Percentiles rank a stretch among this genome's conserved stretches.
Conservation (phyloP, 108 stramenopile species). For the Seminavis robusta region DNA sequence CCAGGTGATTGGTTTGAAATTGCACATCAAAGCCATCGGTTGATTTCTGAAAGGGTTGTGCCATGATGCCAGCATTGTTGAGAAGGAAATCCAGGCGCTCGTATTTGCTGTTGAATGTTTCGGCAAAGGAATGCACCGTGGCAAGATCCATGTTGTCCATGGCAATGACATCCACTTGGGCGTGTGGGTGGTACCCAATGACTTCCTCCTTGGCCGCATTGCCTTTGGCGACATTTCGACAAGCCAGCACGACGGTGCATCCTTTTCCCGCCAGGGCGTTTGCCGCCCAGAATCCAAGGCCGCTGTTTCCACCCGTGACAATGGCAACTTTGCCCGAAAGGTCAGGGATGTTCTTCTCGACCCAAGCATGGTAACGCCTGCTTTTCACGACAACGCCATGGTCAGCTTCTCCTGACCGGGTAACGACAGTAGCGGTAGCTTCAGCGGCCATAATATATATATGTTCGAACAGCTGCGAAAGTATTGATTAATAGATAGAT, state of each 20-base stretch:
- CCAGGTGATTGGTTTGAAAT: slow-evolving; percentile 34
- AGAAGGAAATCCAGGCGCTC: slow-evolving; percentile 29
- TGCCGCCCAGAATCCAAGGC: slow-evolving; percentile 48
- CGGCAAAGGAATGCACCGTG: slow-evolving; percentile 11
- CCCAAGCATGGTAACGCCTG: background rate
- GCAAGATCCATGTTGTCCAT: background rate
- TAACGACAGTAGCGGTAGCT: too few relatives aligned
- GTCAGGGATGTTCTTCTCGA: slow-evolving; percentile 1
- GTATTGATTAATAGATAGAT: too few relatives aligned
- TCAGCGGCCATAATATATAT: too few relatives aligned
- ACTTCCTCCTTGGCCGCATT: slow-evolving; percentile 15
- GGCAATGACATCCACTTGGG: slow-evolving; percentile 4
- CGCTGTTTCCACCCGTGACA: slow-evolving; percentile 53
- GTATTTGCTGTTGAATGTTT: slow-evolving; percentile 10
- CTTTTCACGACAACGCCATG: background rate
- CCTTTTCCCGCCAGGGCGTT: slow-evolving; percentile 30
- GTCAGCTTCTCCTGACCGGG: background rate
- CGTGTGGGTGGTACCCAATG: background rate
- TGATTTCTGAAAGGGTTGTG: slow-evolving; percentile 8
- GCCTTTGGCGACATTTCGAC: slow-evolving; percentile 8
- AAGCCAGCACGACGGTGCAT: slow-evolving; percentile 44
- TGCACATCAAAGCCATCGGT: slow-evolving; percentile 39
- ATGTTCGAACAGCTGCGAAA: too few relatives aligned
- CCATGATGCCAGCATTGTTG: slow-evolving; percentile 40
- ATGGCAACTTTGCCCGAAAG: slow-evolving; percentile 23